Conservation (phyloP, 2,329 filamentous ascomycete species). For the Exserohilum turcica region DNA sequence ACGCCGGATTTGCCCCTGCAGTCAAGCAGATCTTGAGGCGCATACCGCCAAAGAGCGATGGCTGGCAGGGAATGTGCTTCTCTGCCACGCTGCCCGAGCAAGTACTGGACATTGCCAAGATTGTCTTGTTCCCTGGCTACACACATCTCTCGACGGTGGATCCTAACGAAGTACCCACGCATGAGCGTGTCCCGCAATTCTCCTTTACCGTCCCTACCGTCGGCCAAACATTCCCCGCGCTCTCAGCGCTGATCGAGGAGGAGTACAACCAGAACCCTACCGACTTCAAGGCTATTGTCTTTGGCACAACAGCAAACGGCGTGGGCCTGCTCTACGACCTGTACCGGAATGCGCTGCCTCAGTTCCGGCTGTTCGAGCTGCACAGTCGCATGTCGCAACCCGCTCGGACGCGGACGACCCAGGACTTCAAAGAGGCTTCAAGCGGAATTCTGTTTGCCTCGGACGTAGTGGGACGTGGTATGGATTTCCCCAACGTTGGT, state of each 20-base stretch:
- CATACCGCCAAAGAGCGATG: constrained; percentile 57
- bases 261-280: constrained; percentile 49
- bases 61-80: constrained; percentile 59
- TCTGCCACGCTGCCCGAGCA: constrained; percentile 53
- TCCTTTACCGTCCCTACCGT: constrained; percentile 52
- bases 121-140: constrained; percentile 51
- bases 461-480: constrained; percentile 54
- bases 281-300: constrained; percentile 55
- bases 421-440: constrained; percentile 52
- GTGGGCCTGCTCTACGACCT: constrained; percentile 51
- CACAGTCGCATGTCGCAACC: constrained; percentile 53
- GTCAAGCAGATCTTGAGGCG: constrained; percentile 58
- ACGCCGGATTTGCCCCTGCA: constrained; percentile 59
- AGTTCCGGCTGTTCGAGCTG: constrained; percentile 49
- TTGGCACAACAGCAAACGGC: constrained; percentile 55
- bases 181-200: constrained; percentile 58
- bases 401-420: constrained; percentile 50
- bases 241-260: constrained; percentile 53
- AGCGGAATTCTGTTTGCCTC: constrained; percentile 59
- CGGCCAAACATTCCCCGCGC: constrained; percentile 52
- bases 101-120: constrained; percentile 52
- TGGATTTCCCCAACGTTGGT: constrained; percentile 59
- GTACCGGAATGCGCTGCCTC: constrained; percentile 41
- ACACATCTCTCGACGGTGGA: constrained; percentile 53
- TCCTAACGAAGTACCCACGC: constrained; percentile 51